These are phyloP conservation scores for Talaromyces islandicus DNA, from an alignment of 2,329 filamentous ascomycete genomes.

Conservation along the genomic window DNA sequence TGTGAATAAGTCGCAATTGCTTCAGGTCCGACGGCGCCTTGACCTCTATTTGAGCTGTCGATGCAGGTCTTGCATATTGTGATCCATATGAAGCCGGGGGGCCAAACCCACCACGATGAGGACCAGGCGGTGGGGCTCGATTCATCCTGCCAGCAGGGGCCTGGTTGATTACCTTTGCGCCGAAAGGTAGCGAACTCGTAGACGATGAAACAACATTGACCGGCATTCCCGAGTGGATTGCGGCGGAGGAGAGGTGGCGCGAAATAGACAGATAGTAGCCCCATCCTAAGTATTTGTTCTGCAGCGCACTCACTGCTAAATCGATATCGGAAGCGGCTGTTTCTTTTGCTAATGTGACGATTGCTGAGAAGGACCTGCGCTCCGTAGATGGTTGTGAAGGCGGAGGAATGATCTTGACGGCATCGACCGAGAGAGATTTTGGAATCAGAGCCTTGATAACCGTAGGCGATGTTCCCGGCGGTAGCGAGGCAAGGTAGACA, in stretches of 20 bases:
- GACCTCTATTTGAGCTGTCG: conserved; percentile 63
- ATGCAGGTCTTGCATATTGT: conserved; percentile 40
- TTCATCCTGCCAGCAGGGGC: conserved; percentile 41
- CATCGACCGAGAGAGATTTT: conserved; percentile 59
- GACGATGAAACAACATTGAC: conserved; percentile 41
- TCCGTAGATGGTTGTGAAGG: conserved; percentile 47
- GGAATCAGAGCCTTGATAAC: conserved; percentile 45
- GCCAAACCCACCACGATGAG: conserved; percentile 61
- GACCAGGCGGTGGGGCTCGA: conserved; percentile 43
- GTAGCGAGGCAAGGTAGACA: conserved; percentile 49
- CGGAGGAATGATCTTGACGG: conserved; percentile 63
- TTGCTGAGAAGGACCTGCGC: conserved; percentile 67
- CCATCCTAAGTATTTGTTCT: conserved; percentile 79
- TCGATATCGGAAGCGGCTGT: conserved; percentile 82
- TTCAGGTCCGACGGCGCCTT: conserved; percentile 70
- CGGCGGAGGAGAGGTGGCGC: conserved; percentile 72
- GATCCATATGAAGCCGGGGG: conserved; percentile 66
- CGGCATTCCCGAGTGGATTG: conserved; percentile 52
- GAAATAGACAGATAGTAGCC: conserved; percentile 77
- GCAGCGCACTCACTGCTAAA: conserved; percentile 66
- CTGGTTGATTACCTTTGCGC: conserved; percentile 61
- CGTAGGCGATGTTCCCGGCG: conserved; percentile 46
- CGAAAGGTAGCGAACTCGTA: conserved; percentile 62
- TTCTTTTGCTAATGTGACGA: conserved; percentile 74
- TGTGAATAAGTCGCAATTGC: conserved; percentile 78